Evolutionary conservation across 129 eudicot genomes (phyloP).

Genomic region (Flaveria robusta): DNA sequence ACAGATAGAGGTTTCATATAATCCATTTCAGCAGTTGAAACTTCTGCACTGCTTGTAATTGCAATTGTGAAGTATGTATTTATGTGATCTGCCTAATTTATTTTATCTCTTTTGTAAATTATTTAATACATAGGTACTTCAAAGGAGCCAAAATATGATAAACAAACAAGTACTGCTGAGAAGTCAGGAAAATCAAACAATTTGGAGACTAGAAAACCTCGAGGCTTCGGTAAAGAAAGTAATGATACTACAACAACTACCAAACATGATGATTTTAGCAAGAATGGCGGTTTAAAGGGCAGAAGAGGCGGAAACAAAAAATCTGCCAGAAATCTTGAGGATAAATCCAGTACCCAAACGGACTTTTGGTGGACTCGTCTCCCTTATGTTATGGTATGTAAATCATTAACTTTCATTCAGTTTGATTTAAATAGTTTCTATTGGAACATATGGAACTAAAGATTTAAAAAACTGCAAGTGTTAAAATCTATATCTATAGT

Average conservation of each 20-base stretch:
- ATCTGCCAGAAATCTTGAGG: constrained; percentile 17
- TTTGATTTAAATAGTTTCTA: background rate
- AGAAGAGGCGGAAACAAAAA: constrained; percentile 30
- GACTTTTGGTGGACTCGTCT: constrained; percentile 76
- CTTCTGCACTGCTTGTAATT: background rate
- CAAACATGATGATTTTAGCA: constrained; percentile 13
- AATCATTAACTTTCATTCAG: background rate
- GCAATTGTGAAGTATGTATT: background rate
- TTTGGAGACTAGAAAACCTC: constrained; percentile 40
- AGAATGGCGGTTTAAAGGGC: constrained; percentile 32
- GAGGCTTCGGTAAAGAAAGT: constrained; percentile 33
- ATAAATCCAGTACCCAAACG: constrained; percentile 29
- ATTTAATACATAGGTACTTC: constrained; percentile 38
- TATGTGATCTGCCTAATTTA: background rate
- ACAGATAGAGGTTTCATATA: background rate
- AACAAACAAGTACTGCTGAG: constrained; percentile 25
- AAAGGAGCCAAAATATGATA: constrained; percentile 40
- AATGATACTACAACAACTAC: constrained; percentile 1
- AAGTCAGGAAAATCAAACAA: constrained; percentile 36
- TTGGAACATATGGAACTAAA: no score
- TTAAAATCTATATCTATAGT: no score
- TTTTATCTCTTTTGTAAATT: constrained; percentile 14
- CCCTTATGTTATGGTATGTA: constrained; percentile 75
- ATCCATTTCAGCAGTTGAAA: constrained; percentile 15
- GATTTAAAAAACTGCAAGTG: background rate